These are phyloP conservation scores for Physocladia obscura DNA, from an alignment of 192 early-diverging fungal genomes.

Conservation along the genomic window DNA sequence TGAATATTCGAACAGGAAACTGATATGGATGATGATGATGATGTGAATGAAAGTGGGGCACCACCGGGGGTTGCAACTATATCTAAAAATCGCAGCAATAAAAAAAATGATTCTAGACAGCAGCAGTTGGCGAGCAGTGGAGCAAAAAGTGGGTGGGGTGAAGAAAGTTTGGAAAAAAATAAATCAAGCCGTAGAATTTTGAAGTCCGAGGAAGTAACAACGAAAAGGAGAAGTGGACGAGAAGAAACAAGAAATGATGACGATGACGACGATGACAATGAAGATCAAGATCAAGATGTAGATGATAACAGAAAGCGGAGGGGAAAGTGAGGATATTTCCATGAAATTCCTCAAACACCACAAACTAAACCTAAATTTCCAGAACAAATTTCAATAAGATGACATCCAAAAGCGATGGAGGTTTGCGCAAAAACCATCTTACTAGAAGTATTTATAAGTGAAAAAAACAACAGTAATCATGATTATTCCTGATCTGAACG, in stretches of 20 bases:
- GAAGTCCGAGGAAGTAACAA: neutral
- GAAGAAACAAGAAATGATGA: neutral
- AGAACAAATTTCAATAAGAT: neutral
- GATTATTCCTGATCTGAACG: slow-evolving; percentile 48
- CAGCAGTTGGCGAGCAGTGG: neutral
- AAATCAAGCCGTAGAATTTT: neutral
- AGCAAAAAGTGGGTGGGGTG: slow-evolving; percentile 18
- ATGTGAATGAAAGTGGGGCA: neutral
- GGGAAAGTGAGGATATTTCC: neutral
- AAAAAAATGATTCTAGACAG: neutral
- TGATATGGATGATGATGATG: neutral
- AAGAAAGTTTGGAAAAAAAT: slow-evolving; percentile 1
- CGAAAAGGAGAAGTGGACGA: neutral
- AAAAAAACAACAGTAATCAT: slow-evolving; percentile 28
- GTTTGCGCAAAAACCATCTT: neutral
- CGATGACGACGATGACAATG: slow-evolving; percentile 7
- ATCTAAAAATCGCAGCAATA: neutral
- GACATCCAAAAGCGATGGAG: neutral
- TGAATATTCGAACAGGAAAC: neutral
- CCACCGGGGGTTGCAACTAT: slow-evolving; percentile 8
- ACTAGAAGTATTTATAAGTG: neutral
- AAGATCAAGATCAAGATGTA: neutral
- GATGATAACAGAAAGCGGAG: neutral
- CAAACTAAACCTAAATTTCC: no score
- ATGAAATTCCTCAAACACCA: neutral